Conservation (phyloP, 768 basidiomycete genomes). For the Aureoboletus auriporus region DNA sequence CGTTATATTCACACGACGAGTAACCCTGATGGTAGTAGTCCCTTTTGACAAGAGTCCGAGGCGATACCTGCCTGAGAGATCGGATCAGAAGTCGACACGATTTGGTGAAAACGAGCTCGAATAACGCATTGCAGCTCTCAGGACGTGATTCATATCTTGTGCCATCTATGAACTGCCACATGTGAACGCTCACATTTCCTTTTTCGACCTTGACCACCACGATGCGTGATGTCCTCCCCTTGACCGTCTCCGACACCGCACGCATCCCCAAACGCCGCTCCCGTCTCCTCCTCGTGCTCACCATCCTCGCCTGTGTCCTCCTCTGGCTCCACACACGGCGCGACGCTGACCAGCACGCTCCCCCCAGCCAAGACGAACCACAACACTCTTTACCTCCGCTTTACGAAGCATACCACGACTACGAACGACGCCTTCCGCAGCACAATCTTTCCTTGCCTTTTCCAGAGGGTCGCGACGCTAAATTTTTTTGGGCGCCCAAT, state of each 20-base stretch:
- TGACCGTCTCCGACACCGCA: constrained; percentile 8
- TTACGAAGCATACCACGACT: constrained; percentile 40
- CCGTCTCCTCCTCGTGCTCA: constrained; percentile 12
- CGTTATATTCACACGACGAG: too few species aligned
- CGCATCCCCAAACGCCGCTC: constrained; percentile 4
- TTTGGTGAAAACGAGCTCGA: constrained; percentile 29
- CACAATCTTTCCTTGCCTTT: constrained; percentile 36
- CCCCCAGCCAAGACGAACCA: constrained; percentile 1
- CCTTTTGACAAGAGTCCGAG: too few species aligned
- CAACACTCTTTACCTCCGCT: constrained; percentile 37
- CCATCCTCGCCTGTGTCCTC: constrained; percentile 11
- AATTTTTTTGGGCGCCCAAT: constrained; percentile 48
- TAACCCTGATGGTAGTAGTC: too few species aligned
- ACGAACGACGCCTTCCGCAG: constrained; percentile 44
- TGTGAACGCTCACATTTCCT: background rate
- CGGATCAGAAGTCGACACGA: constrained; percentile 24
- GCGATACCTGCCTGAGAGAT: background rate
- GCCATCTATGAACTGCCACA: background rate
- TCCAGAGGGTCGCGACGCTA: constrained; percentile 38
- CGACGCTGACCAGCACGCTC: too few species aligned
- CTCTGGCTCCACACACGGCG: constrained; percentile 12
- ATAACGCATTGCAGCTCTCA: background rate
- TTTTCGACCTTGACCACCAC: constrained; percentile 2
- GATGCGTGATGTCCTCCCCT: constrained; percentile 12
- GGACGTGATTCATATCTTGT: background rate